Evolutionary conservation across 176 grass and related monocot genomes (phyloP).

Genomic region (Canna indica): DNA sequence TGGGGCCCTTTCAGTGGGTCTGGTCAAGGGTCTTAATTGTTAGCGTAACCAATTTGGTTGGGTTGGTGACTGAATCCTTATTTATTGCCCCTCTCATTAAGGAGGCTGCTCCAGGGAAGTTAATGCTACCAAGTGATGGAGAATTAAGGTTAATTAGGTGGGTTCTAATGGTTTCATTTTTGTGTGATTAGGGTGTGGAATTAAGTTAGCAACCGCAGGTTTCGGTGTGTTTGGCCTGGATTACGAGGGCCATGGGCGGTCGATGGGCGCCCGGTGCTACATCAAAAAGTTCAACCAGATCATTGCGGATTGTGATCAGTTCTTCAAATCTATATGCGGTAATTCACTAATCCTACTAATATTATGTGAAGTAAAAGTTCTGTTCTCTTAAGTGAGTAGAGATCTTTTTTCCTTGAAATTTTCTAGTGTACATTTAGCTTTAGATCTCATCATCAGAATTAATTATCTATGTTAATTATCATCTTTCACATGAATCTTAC

Average conservation of each 20-base stretch:
- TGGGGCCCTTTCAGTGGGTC: background rate
- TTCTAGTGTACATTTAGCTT: no score
- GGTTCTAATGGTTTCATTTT: conserved; percentile 18
- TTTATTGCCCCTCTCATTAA: background rate
- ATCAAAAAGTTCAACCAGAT: conserved; percentile 63
- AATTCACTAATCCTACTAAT: background rate
- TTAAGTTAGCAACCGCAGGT: conserved; percentile 38
- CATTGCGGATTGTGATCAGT: conserved; percentile 47
- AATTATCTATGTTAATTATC: background rate
- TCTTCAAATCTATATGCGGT: conserved; percentile 86
- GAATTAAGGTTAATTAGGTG: background rate
- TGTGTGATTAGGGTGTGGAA: conserved; percentile 53
- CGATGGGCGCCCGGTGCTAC: conserved; percentile 65
- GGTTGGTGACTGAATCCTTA: no score
- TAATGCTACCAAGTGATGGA: background rate
- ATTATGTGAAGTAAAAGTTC: background rate
- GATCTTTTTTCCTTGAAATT: no score
- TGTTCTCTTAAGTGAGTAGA: no score
- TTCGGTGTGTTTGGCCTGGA: conserved; percentile 74
- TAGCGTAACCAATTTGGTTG: background rate
- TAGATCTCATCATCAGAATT: no score
- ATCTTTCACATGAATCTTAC: no score
- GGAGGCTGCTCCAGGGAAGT: background rate
- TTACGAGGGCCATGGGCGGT: conserved; percentile 79
- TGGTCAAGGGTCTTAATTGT: background rate